Conservation (phyloP, 2,329 filamentous ascomycete species). For the Aspergillus terreus region DNA sequence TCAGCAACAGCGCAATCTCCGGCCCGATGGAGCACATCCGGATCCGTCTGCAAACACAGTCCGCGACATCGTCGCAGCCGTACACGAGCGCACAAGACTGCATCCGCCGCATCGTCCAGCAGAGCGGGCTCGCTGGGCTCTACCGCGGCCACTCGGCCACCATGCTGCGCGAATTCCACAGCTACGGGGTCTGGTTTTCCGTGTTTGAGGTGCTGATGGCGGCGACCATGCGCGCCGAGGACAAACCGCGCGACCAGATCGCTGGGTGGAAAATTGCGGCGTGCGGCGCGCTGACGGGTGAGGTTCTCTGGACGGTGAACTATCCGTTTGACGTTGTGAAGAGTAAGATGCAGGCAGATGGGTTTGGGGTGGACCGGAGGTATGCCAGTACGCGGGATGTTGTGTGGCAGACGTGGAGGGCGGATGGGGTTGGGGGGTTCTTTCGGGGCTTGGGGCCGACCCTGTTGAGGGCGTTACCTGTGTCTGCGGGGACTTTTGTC, state of each 20-base stretch:
- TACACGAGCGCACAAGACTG: conserved; percentile 83
- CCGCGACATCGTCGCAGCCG: conserved; percentile 70
- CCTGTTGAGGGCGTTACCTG: conserved; percentile 88
- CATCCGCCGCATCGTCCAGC: conserved; percentile 67
- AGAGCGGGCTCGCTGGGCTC: conserved; percentile 67
- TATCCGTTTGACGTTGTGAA: conserved; percentile 96
- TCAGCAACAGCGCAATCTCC: conserved; percentile 81
- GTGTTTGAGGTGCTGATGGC: conserved; percentile 61
- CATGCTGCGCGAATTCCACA: conserved; percentile 78
- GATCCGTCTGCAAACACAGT: conserved; percentile 72
- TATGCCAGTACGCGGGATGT: conserved; percentile 79
- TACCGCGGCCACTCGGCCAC: conserved; percentile 88
- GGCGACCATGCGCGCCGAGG: conserved; percentile 84
- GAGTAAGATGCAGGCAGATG: conserved; percentile 98
- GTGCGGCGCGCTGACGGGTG: conserved; percentile 89
- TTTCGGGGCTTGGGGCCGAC: conserved; percentile 90
- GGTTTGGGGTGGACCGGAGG: conserved; percentile 64
- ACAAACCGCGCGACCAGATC: conserved; percentile 67
- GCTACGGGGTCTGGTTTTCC: conserved; percentile 91
- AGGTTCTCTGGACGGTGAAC: conserved; percentile 82
- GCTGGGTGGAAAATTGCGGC: conserved; percentile 77
- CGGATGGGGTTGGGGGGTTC: conserved; percentile 74
- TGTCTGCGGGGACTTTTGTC: conserved; percentile 86
- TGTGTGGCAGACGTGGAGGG: conserved; percentile 71
- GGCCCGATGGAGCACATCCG: conserved; percentile 91